Percentiles rank a stretch among this genome's conserved stretches.
Evolutionary conservation across 2,329 filamentous ascomycete genomes (phyloP).

Genomic region (Botryotinia convoluta): DNA sequence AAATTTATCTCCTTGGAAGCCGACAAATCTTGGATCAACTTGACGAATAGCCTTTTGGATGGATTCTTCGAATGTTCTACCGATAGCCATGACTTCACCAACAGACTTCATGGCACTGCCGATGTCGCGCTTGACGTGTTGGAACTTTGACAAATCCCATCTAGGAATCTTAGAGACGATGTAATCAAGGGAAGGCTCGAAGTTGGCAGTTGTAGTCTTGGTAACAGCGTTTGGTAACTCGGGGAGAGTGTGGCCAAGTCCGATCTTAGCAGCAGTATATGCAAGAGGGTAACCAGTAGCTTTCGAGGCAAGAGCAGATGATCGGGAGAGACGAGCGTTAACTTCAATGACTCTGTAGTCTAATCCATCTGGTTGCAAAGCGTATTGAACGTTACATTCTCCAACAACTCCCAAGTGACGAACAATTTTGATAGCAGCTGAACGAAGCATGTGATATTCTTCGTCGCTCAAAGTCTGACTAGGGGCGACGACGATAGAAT

Average conservation of each 20-base stretch:
- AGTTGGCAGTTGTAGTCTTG: conserved; percentile 98
- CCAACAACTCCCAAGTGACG: conserved; percentile 95
- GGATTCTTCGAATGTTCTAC: conserved; percentile 96
- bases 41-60: conserved; percentile 99
- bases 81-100: conserved; percentile 98
- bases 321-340: conserved; percentile 96
- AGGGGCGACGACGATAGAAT: conserved; percentile 96
- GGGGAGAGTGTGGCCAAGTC: conserved; percentile 89
- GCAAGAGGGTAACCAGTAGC: conserved; percentile 96
- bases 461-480: conserved; percentile 97
- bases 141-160: conserved; percentile 98
- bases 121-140: conserved; percentile 96
- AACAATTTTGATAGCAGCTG: conserved; percentile 96
- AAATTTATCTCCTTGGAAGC: conserved; percentile 94
- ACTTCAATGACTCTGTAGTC: conserved; percentile 99
- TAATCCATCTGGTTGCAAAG: conserved; percentile 90
- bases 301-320: conserved; percentile 94
- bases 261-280: conserved; percentile 97
- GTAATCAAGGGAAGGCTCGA: conserved; percentile 95
- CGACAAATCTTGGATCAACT: conserved; percentile 87
- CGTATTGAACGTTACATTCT: conserved; percentile 98
- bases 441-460: conserved; percentile 99
- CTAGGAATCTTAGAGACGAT: conserved; percentile 98
- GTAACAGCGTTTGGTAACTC: conserved; percentile 97
- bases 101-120: conserved; percentile 99